Base-by-base conservation (phyloP, 352 stramenopile genomes). In the Thraustotheca clavata region DNA sequence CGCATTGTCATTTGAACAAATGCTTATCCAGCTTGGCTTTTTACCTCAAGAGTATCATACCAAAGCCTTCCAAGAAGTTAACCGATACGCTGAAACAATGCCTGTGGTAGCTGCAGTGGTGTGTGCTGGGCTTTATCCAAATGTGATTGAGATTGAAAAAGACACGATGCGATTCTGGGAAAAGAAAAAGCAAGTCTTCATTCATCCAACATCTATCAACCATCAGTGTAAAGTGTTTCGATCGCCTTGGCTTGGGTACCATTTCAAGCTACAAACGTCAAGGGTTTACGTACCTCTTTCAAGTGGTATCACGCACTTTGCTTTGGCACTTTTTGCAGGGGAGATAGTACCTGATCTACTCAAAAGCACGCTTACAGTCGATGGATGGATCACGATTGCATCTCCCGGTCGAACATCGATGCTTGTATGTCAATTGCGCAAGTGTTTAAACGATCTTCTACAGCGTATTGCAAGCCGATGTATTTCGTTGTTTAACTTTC, bases 41-140 rank as follows among this genome's bases (percentile, higher is more conserved):
- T 54, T 88, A 4, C 6, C 62, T 49, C 7, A 6, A 39, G 3
- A 20, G 49, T 16, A 48, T 29, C n/a, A n/a, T n/a, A 34, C n/a
- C 20, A 46, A 34, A 33, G 9, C 22, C 33, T 6, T 20, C 39
- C 67, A 27, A 33, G 22, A 8, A 5, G 38, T 57, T 11, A 70
- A 89, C 35, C 67, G 77, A 11, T 70, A 84, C 34, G 35, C 54
- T n/a, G 32, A 38, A 8, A 63, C 76, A 31, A 54, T 69, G 12
- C 76, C 77, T 7, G 72, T 89, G 32, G 62, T 94, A n/a, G 69
- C 80, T 8, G 74, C 80, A 1, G 67, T 93, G 14, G 49, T 96
- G 8, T 91, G 80, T 49, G 88, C 78, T 26, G 86, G 85, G 20
- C 70, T 99, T 29, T 88, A 95, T 35, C 95, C 95, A 12, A 97